A percentile compares a stretch with the other conserved stretches of the same genome.
These are phyloP conservation scores for Thuja plicata DNA, from an alignment of 83 land plant species.

Conservation along the genomic window DNA sequence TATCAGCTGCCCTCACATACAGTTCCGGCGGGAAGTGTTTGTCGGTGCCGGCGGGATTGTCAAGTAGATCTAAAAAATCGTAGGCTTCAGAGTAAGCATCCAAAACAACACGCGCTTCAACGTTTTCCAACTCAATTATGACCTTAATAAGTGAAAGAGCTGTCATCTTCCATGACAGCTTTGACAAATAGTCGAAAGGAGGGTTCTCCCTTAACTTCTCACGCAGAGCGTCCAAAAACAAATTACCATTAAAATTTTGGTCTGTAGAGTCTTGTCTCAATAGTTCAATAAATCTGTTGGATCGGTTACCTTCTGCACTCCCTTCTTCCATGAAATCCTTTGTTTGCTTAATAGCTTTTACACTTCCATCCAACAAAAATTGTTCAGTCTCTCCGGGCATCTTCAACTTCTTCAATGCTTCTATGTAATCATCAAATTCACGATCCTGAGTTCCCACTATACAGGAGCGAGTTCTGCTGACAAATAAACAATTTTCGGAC, in stretches of 20 bases:
- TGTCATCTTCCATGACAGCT: neutral
- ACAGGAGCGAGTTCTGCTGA: neutral
- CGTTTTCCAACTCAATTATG: neutral
- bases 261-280: neutral
- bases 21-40: rapidly evolving
- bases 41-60: neutral
- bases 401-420: neutral
- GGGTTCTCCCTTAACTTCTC: neutral
- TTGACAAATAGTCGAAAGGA: neutral
- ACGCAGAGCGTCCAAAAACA: neutral
- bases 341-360: neutral
- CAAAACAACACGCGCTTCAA: neutral
- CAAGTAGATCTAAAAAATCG: neutral
- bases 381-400: no score
- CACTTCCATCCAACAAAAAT: neutral
- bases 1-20: no score
- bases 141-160: neutral
- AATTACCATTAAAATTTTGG: neutral
- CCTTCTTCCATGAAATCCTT: neutral
- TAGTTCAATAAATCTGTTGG: neutral
- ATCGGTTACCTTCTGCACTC: neutral
- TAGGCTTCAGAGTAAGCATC: neutral
- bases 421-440: neutral
- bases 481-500: neutral
- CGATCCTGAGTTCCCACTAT: neutral